Conservation (phyloP, 1,284 basidiomycete species). For the Ustanciosporium gigantosporum region DNA sequence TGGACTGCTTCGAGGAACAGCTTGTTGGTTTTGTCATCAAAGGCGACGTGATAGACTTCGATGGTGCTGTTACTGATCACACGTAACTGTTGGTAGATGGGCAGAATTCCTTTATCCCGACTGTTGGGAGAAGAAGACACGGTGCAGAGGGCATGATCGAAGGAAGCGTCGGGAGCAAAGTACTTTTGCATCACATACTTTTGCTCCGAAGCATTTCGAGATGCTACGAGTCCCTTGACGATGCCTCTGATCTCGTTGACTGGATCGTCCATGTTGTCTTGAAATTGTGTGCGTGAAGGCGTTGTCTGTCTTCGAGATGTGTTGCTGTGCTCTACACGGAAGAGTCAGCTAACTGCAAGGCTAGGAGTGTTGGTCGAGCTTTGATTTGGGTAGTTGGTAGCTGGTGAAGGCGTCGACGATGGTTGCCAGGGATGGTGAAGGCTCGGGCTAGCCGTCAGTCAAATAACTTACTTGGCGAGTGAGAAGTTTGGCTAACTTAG, state of each 20-base stretch:
- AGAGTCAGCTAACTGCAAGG: neutral
- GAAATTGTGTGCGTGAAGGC: neutral
- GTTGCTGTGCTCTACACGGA: neutral
- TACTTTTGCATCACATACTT: conserved; percentile 47
- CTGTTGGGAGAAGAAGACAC: conserved; percentile 45
- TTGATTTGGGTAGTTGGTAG: too few relatives aligned
- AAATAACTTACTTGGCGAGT: too few relatives aligned
- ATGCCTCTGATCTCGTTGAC: conserved; percentile 46
- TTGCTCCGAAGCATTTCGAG: conserved; percentile 50
- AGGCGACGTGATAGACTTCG: conserved; percentile 42
- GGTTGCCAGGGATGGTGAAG: too few relatives aligned
- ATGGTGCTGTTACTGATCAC: conserved; percentile 50
- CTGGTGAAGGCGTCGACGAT: too few relatives aligned
- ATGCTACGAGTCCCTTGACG: conserved; percentile 54
- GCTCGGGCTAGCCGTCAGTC: too few relatives aligned
- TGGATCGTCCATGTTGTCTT: conserved; percentile 52
- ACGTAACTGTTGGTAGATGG: conserved; percentile 58
- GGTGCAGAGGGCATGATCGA: conserved; percentile 57
- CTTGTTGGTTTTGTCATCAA: conserved; percentile 37
- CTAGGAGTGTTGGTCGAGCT: too few relatives aligned
- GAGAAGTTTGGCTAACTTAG: too few relatives aligned
- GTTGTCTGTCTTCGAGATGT: too few relatives aligned
- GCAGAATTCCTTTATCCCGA: conserved; percentile 51
- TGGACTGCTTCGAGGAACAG: conserved; percentile 53
- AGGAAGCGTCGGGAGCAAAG: conserved; percentile 53